Base-by-base conservation (phyloP, 202 grass and related monocot species). In the Carex arenaria region DNA sequence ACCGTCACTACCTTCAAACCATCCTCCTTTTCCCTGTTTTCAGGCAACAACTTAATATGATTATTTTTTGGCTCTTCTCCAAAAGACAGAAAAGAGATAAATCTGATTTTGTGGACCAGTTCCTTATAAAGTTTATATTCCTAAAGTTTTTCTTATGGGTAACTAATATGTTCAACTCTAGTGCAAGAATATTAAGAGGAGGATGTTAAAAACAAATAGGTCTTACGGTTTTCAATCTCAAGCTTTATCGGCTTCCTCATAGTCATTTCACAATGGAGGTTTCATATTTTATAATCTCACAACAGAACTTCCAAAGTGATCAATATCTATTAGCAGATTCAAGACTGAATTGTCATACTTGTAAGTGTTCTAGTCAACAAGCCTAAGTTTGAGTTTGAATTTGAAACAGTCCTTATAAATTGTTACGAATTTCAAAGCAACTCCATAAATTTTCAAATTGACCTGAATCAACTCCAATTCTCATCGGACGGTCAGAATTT, bases 1-100 rank as follows among this genome's bases (percentile, higher is more conserved):
- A 99, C 96, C 7, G 74, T 49, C 61, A 95, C 86, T 78, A 96
- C 96, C 79, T 89, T 91, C 85, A 99, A 78, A 17, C 93, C 96
- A 80, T 99, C 96, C 81, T 99, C 93, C 79, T 95, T 91, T 80
- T 81, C 85, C 89, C 93, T 99, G 83, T 84, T 55, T 60, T 30
- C 54, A 31, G 42, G 61, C 17, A 54, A 4, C 52, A 36, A 49
- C 12, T 80, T 19, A 78, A 57, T 78, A 59, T 12, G 13, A 78
- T 36, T 78, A 7, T 11, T 13, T 77, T 32, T 56, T 34, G 4
- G 3, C 3, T 77, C 52, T 10, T n/a, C 56, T 30, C 4, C 52
- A 32, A 57, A 38, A 34, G 52, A 77, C 15, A 28, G 49, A 30
- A 11, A 77, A 77, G 6, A 77, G 7, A 38, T 38, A 38, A 19